phyloP scores from a whole-genome alignment of 2,329 filamentous ascomycete species.

The Talaromyces funiculosus region DNA sequence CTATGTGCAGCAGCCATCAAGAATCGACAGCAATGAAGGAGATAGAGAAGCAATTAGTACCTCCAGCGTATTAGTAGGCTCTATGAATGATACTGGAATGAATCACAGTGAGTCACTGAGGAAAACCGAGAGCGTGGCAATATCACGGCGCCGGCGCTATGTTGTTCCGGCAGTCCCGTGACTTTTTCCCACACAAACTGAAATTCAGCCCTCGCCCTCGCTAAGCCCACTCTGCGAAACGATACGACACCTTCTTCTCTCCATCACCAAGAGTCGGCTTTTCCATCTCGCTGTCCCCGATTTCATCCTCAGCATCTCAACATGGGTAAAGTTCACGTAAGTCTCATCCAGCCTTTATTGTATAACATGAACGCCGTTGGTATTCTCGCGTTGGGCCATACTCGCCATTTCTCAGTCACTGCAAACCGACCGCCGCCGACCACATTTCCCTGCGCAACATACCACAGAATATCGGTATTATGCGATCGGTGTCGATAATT shows the following conservation, averaged over 20 bases:
- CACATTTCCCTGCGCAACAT: neutral
- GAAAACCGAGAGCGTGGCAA: neutral
- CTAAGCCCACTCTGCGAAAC: neutral
- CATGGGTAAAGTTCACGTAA: conserved; percentile 17
- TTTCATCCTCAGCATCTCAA: conserved; percentile 8
- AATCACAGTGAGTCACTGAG: conserved; percentile 5
- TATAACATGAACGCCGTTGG: neutral
- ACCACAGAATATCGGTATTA: neutral
- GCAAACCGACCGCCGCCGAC: neutral
- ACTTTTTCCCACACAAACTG: conserved; percentile 11
- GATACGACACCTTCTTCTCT: neutral
- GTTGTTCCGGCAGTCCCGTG: conserved; percentile 11
- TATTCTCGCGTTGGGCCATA: neutral
- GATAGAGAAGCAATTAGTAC: neutral
- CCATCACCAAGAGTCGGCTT: neutral
- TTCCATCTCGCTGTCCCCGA: conserved; percentile 5
- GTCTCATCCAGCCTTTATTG: neutral
- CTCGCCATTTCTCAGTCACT: neutral
- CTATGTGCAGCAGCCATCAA: neutral
- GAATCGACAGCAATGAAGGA: neutral
- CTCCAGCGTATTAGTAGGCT: neutral
- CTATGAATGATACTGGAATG: conserved; percentile 1
- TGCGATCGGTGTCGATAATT: neutral
- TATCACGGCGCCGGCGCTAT: neutral
- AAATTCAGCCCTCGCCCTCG: conserved; percentile 9